A percentile compares a stretch with the other conserved stretches of the same genome.
These are phyloP conservation scores for Acacia acuminata DNA, from an alignment of 306 rosid genomes.

Conservation along the genomic window DNA sequence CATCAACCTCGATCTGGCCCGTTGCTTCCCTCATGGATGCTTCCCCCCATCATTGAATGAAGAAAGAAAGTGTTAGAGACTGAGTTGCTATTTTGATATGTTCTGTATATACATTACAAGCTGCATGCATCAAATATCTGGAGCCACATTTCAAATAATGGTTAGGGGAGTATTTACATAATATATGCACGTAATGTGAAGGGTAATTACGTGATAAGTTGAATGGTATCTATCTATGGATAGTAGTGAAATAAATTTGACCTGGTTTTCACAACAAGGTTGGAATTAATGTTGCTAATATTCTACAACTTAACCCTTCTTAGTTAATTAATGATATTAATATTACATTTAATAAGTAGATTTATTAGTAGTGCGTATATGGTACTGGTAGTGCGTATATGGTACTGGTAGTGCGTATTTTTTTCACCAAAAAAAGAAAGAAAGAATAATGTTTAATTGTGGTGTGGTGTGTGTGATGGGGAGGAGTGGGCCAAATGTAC, in stretches of 20 bases:
- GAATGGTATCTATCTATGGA: neutral
- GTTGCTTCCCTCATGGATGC: conserved; percentile 71
- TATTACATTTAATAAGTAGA: neutral
- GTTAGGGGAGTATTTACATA: neutral
- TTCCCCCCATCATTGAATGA: conserved; percentile 42
- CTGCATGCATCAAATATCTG: neutral
- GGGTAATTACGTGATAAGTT: neutral
- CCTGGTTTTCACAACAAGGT: neutral
- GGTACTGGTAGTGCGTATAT: no score
- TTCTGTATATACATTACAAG: neutral
- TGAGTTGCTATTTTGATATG: neutral
- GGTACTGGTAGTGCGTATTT: no score
- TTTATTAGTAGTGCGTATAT: neutral
- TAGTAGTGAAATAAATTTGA: neutral
- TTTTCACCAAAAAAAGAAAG: no score
- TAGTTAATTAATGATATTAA: neutral
- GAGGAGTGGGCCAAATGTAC: neutral
- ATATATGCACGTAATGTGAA: neutral
- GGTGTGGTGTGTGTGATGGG: neutral
- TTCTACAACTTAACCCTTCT: neutral
- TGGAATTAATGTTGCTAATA: no score
- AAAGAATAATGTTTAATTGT: neutral
- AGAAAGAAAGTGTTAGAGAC: no score
- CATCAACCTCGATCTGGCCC: conserved; percentile 13
- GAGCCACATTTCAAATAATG: neutral